These are phyloP conservation scores for Dothideomycetes sp. DNA, from an alignment of 2,329 filamentous ascomycete genomes.

Conservation along the genomic window DNA sequence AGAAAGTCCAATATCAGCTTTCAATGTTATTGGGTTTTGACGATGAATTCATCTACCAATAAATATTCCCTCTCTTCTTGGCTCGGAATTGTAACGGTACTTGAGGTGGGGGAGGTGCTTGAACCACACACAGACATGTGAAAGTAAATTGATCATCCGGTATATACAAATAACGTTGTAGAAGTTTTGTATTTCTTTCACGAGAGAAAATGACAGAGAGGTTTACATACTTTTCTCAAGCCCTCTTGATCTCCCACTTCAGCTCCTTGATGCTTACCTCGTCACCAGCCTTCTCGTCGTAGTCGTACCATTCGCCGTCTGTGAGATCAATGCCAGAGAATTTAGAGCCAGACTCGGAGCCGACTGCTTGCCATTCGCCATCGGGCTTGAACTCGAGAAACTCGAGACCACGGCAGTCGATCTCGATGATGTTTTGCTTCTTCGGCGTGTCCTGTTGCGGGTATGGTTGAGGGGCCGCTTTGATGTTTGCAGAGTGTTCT, in stretches of 20 bases:
- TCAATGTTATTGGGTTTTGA: no score
- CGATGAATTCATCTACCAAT: no score
- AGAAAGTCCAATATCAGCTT: no score
- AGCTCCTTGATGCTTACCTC: constrained; percentile 45
- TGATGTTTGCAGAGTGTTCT: constrained; percentile 79
- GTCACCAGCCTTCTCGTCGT: constrained; percentile 28
- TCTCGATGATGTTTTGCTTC: constrained; percentile 74
- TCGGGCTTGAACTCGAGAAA: constrained; percentile 86
- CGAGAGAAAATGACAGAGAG: background rate
- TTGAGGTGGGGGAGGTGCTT: no score
- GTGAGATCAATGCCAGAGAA: constrained; percentile 72
- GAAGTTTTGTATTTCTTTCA: background rate
- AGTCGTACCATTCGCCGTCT: constrained; percentile 96
- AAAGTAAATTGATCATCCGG: no score
- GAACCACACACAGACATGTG: no score
- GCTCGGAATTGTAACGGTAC: no score
- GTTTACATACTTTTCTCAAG: constrained; percentile 33
- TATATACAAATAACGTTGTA: no score
- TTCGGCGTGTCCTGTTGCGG: constrained; percentile 54
- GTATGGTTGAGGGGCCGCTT: constrained; percentile 61
- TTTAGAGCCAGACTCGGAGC: constrained; percentile 66
- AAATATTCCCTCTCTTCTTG: no score
- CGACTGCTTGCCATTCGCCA: constrained; percentile 83
- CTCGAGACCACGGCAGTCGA: constrained; percentile 90
- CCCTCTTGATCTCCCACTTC: constrained; percentile 72